These are phyloP conservation scores for Chlamydomonas sp. DNA, from an alignment of 139 green algal species.

Conservation along the genomic window DNA sequence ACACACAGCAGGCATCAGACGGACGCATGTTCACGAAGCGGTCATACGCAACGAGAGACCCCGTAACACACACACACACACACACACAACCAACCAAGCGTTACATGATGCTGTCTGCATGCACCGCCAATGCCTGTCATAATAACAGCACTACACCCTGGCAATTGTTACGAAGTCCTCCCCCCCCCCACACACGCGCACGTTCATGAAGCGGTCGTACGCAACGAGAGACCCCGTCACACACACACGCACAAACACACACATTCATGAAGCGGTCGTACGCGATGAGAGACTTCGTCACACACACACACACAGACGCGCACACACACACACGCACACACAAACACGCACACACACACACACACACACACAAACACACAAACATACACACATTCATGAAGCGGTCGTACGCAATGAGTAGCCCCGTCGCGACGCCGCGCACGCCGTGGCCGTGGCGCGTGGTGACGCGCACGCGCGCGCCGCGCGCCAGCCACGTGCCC, in stretches of 20 bases:
- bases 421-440: slow-evolving; percentile 43
- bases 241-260: slow-evolving; percentile 16
- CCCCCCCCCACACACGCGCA: too few species aligned
- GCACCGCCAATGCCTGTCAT: too few species aligned
- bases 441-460: slow-evolving; percentile 61
- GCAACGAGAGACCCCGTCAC: too few species aligned
- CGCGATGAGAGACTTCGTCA: too few species aligned
- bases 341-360: background rate
- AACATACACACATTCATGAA: slow-evolving; percentile 25
- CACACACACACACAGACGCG: slow-evolving; percentile 18
- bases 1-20: background rate
- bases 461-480: slow-evolving; percentile 42
- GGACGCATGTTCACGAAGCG: background rate
- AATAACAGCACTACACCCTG: too few species aligned
- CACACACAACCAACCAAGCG: too few species aligned
- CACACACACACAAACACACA: background rate
- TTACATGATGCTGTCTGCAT: too few species aligned
- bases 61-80: too few species aligned
- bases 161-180: too few species aligned
- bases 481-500: slow-evolving; percentile 4
- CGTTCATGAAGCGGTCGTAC: too few species aligned
- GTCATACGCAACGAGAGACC: too few species aligned
- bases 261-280: background rate
- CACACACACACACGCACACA: too few species aligned
- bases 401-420: slow-evolving; percentile 57